Base-by-base conservation (phyloP, 345 rosid genomes). In the Arabis alpina region DNA sequence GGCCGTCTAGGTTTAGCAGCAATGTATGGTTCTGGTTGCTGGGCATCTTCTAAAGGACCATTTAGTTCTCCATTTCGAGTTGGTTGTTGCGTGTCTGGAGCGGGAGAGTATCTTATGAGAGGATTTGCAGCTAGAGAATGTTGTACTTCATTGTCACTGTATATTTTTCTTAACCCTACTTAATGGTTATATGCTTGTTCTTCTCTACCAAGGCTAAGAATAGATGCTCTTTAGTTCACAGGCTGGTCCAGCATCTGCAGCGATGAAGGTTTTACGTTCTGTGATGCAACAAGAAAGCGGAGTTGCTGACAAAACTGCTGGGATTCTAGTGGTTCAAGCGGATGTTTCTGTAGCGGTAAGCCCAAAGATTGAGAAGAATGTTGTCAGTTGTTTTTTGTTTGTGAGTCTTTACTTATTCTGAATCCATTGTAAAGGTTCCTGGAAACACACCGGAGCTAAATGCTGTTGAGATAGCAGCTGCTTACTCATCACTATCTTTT, bases 1-100 rank as follows among this genome's bases (percentile, higher is more conserved):
- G 99, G 99, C 4, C 97, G 99, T 69, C 93, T 94, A 58, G 99
- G 99, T 61, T 76, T 94, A 76, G 99, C 95, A 54, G 96, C 89
- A 53, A 84, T 77, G 74, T 88, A 94, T 73, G 99, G 99, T 66
- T 85, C 92, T 41, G 99, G 99, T 34, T 91, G 97, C 64, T 94
- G 99, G 99, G 99, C 97, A 59, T 82, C 92, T 50, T 82, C 88
- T 11, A 86, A 78, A 79, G 93, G 89, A 64, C 88, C 84, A 39
- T 89, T 76, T 42, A 93, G 85, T 57, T 79, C 78, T 79, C 90
- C 97, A 32, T 83, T 81, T 76, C 76, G 82, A 43, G 91, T 79
- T 41, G 99, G 96, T 7, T 84, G 90, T 70, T 91, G 99, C 78
- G 97, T 83, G 55, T 85, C 83, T 40, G 99, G 99, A 53, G 93